phyloP scores from a whole-genome alignment of 495 filamentous ascomycete species.

The Neurospora sp. region DNA sequence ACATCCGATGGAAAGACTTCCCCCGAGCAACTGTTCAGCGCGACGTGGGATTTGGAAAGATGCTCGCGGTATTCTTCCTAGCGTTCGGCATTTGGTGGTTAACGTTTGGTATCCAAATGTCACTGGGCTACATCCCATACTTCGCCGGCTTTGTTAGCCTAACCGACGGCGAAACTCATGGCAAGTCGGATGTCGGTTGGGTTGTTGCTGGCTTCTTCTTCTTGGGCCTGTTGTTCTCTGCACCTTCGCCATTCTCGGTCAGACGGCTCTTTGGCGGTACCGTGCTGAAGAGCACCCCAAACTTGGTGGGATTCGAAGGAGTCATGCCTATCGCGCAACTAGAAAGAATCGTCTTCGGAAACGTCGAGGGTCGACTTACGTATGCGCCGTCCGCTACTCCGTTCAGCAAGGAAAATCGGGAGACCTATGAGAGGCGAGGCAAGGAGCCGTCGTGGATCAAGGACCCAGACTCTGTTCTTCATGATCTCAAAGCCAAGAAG shows the following conservation, averaged over 20 bases:
- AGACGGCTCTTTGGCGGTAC: not conserved
- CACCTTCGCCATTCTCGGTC: not conserved
- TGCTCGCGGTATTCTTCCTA: slow-evolving; percentile 2
- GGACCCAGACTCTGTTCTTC: not conserved
- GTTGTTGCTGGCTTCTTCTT: slow-evolving; percentile 15
- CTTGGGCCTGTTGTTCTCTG: not conserved
- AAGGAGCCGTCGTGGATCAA: not conserved
- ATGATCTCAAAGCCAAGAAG: not conserved
- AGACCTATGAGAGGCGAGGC: not conserved
- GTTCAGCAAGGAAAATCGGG: not conserved
- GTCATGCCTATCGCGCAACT: slow-evolving; percentile 6
- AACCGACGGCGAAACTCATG: slow-evolving; percentile 18
- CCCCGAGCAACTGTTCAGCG: not conserved
- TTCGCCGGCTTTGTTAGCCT: slow-evolving; percentile 12
- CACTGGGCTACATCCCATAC: not conserved
- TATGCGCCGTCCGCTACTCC: not conserved
- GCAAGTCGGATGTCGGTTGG: slow-evolving; percentile 13
- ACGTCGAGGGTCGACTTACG: not conserved
- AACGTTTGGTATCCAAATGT: slow-evolving; percentile 1
- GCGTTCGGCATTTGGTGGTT: not conserved
- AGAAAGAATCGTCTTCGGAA: slow-evolving; percentile 1
- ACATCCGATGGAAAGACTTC: slow-evolving; percentile 10
- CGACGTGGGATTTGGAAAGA: not conserved
- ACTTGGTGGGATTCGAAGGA: slow-evolving; percentile 23
- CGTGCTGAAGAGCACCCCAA: not conserved